Conservation (phyloP, 495 filamentous ascomycete species). For the Penicillium subrubescens region DNA sequence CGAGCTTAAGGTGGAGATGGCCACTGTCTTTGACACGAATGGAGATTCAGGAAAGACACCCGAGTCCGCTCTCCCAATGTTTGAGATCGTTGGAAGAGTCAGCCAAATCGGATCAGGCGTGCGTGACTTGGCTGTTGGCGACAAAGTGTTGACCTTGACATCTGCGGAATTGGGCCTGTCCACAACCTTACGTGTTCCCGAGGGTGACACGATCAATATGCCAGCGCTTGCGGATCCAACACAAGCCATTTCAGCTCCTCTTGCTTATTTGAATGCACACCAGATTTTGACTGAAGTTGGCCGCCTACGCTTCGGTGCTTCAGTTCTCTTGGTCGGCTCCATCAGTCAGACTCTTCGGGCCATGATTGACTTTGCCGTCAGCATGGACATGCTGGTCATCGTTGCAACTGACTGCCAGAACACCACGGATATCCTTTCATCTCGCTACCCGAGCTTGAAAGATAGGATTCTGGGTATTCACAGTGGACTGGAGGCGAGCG, state of each 20-base stretch:
- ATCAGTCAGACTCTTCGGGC: constrained; percentile 22
- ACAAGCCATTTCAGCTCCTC: constrained; percentile 20
- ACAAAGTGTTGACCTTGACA: constrained; percentile 18
- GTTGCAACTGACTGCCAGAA: constrained; percentile 22
- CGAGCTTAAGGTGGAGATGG: constrained; percentile 23
- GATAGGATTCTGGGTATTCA: constrained; percentile 14
- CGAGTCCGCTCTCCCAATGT: constrained; percentile 19
- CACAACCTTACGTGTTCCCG: constrained; percentile 15
- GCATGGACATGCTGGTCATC: constrained; percentile 15
- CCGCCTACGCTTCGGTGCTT: constrained; percentile 14
- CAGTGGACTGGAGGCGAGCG: constrained; percentile 17
- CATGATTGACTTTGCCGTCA: constrained; percentile 23
- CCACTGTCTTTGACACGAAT: constrained; percentile 18
- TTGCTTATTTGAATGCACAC: constrained; percentile 23
- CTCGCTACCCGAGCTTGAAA: constrained; percentile 15
- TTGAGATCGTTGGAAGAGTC: constrained; percentile 21
- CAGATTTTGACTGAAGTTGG: constrained; percentile 18
- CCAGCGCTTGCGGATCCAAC: constrained; percentile 11
- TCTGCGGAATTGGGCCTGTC: constrained; percentile 13
- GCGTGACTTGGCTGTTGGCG: constrained; percentile 19
- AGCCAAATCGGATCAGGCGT: constrained; percentile 19
- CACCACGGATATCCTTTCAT: constrained; percentile 7
- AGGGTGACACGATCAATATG: constrained; percentile 20
- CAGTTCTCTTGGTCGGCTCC: constrained; percentile 21
- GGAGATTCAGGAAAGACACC: constrained; percentile 9